Base-by-base conservation (phyloP, 108 stramenopile genomes). In the Aureococcus anophagefferens region DNA sequence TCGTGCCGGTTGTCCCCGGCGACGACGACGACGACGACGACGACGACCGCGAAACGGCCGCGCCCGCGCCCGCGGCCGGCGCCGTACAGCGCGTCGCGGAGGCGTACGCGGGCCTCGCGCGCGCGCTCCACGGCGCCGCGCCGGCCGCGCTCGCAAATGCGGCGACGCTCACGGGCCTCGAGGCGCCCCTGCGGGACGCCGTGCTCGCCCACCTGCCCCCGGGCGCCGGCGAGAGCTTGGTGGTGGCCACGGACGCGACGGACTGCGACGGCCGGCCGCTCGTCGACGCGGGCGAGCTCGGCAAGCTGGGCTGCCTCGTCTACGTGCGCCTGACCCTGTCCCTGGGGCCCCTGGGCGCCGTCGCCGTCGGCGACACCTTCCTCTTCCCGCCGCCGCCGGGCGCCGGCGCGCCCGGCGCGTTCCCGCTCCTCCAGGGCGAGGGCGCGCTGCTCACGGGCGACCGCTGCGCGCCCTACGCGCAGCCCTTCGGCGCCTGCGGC, bases 361-460 rank as follows among this genome's bases (percentile, higher is more conserved):
- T 59, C 7, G 51, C 51, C 51, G 51, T 59, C 51, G 51, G 51
- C 51, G 51, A 59, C 51, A 59, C 51, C 51, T 59, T 59, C 25
- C 25, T 59, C 21, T n/a, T n/a, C n/a, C n/a, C n/a, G n/a, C n/a
- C n/a, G n/a, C n/a, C n/a, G n/a, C n/a, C n/a, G n/a, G n/a, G n/a
- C n/a, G 37, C 37, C 37, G 37, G 37, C 37, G 4, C 7, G 7
- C 11, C 7, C 37, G 37, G 37, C 37, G 37, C 37, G 7, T 40
- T 11, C 7, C 11, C 4, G 7, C 37, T 40, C 37, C 7, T 40
- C 37, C 37, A 40, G 37, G 51, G 25, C 21, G 14, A 28, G 0
- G 51, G 51, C 3, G 51, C 7, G 21, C 51, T 59, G 7, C 3
- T 25, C 4, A 59, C 51, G 3, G 51, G 51, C 1, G 51, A 59